A percentile compares a stretch with the other conserved stretches of the same genome.
phyloP scores from a whole-genome alignment of 2,329 filamentous ascomycete species.

The Cladosporium sp. region DNA sequence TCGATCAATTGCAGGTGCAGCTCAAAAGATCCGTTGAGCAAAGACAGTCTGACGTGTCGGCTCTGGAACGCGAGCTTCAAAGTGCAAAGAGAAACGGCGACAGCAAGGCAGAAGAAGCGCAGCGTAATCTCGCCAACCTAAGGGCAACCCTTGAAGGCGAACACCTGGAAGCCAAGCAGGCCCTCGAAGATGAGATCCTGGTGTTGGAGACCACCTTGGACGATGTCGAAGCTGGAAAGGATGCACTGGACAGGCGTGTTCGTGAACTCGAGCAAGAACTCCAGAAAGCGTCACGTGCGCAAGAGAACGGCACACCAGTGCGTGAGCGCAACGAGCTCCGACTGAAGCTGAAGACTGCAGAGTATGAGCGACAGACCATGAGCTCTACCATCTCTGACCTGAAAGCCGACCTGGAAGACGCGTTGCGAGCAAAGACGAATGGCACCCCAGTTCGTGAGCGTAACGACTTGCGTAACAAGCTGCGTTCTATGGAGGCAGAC shows the following conservation, averaged over 20 bases:
- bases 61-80: constrained; percentile 40
- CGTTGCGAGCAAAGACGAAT: constrained; percentile 22
- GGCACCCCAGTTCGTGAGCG: constrained; percentile 30
- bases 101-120: constrained; percentile 21
- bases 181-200: constrained; percentile 54
- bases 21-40: constrained; percentile 30
- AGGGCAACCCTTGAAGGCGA: constrained; percentile 44
- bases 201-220: constrained; percentile 42
- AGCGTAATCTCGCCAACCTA: constrained; percentile 46
- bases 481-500: constrained; percentile 28
- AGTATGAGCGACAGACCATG: constrained; percentile 29
- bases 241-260: constrained; percentile 56
- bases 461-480: constrained; percentile 29
- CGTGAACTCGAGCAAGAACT: constrained; percentile 36
- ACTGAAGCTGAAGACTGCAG: constrained; percentile 26
- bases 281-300: constrained; percentile 32
- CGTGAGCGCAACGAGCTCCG: constrained; percentile 33
- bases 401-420: constrained; percentile 32
- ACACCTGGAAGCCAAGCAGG: constrained; percentile 35
- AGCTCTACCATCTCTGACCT: constrained; percentile 31
- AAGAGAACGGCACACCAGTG: constrained; percentile 32
- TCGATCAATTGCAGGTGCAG: constrained; percentile 37
- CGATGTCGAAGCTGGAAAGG: constrained; percentile 45
- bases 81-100: constrained; percentile 22
- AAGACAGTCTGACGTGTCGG: constrained; percentile 33